These are phyloP conservation scores for Picea glauca DNA, from an alignment of 75 land plant species.

Conservation along the genomic window DNA sequence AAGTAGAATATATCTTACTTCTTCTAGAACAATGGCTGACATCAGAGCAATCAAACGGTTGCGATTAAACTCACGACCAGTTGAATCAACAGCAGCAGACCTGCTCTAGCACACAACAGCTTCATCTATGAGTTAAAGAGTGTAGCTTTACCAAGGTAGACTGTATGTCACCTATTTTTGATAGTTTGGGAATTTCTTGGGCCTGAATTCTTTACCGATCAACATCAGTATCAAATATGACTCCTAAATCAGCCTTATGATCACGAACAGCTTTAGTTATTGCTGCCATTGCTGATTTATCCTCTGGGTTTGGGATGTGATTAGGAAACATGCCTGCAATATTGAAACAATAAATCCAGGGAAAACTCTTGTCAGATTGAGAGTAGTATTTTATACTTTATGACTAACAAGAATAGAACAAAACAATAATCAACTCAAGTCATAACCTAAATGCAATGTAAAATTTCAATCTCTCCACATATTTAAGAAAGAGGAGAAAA, in stretches of 20 bases:
- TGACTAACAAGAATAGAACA: no score
- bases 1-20: slow-evolving; percentile 34
- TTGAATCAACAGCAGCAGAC: slow-evolving; percentile 96
- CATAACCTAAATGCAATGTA: no score
- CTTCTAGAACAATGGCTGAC: slow-evolving; percentile 94
- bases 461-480: no score
- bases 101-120: slow-evolving; percentile 18
- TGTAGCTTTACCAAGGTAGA: neutral
- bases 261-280: slow-evolving; percentile 82
- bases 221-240: slow-evolving; percentile 99
- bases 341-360: neutral
- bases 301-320: slow-evolving; percentile 98
- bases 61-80: slow-evolving; percentile 81
- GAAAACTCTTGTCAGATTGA: neutral
- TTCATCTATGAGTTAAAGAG: neutral
- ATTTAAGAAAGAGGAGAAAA: no score
- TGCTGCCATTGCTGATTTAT: slow-evolving; percentile 90
- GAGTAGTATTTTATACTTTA: neutral
- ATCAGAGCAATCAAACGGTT: slow-evolving; percentile 89
- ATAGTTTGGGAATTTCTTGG: neutral
- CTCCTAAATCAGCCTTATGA: slow-evolving; percentile 90
- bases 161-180: neutral
- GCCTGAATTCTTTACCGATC: slow-evolving; percentile 51
- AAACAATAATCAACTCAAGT: no score
- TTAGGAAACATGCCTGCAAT: slow-evolving; percentile 92